A percentile compares a stretch with the other conserved stretches of the same genome.
These are phyloP conservation scores for Russula compacta DNA, from an alignment of 768 basidiomycete genomes.

Conservation along the genomic window DNA sequence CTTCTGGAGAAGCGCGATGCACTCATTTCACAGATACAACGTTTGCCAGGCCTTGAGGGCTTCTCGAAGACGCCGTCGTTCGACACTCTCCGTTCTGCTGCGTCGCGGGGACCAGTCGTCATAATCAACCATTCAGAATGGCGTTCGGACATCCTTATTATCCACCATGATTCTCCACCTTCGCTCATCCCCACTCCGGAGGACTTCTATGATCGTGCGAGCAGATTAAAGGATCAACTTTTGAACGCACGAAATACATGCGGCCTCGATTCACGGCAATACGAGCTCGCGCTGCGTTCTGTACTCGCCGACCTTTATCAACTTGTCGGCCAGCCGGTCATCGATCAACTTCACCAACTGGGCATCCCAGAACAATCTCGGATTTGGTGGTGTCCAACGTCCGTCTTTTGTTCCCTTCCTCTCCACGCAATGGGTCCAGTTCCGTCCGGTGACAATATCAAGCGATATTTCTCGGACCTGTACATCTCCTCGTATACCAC, in stretches of 20 bases:
- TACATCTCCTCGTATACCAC: conserved; percentile 1
- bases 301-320: not conserved
- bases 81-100: not conserved
- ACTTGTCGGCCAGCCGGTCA: not conserved
- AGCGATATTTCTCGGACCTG: conserved; percentile 1
- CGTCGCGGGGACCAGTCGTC: not conserved
- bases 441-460: not conserved
- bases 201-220: not conserved
- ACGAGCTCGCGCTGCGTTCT: not conserved
- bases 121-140: not conserved
- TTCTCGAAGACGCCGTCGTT: not conserved
- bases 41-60: not conserved
- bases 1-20: not conserved
- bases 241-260: not conserved
- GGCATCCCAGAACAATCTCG: not conserved
- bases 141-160: not conserved
- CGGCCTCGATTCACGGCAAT: not conserved
- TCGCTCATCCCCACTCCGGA: not conserved
- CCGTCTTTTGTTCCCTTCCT: not conserved
- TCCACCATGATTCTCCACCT: not conserved
- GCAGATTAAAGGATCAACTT: not conserved
- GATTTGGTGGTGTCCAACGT: not conserved
- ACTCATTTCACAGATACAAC: not conserved
- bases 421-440: conserved; percentile 3
- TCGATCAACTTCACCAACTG: not conserved